Percentiles rank a stretch among this genome's conserved stretches.
phyloP scores from a whole-genome alignment of 2,329 filamentous ascomycete species.

The Ophiocordyceps camponoti-floridani region DNA sequence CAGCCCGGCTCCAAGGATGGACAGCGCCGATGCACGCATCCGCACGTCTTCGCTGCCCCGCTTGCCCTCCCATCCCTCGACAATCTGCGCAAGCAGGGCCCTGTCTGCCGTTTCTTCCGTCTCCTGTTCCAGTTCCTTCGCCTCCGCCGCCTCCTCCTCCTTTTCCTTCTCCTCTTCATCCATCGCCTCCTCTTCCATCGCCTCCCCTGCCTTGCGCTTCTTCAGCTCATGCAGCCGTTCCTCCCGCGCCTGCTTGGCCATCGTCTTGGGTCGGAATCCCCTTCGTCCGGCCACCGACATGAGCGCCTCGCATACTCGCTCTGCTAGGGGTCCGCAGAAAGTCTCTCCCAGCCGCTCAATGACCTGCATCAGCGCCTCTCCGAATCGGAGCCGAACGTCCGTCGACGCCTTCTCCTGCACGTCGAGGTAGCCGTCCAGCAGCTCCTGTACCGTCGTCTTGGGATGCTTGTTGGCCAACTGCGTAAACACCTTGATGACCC shows the following conservation, averaged over 20 bases:
- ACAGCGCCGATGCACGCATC: constrained; percentile 50
- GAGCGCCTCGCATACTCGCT: constrained; percentile 36
- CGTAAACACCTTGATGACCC: constrained; percentile 47
- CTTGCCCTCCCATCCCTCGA: constrained; percentile 50
- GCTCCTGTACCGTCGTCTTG: constrained; percentile 39
- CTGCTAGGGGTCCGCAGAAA: constrained; percentile 34
- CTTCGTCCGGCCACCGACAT: constrained; percentile 47
- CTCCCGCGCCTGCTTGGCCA: constrained; percentile 33
- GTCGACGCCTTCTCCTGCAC: constrained; percentile 35
- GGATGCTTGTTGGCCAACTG: constrained; percentile 44
- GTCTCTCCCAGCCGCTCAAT: constrained; percentile 40
- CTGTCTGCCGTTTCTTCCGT: no score
- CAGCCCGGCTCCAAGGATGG: constrained; percentile 40
- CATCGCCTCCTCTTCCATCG: constrained; percentile 25
- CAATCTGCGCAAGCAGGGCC: constrained; percentile 37
- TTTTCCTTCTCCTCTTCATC: no score
- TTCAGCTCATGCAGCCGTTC: constrained; percentile 28
- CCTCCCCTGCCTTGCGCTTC: constrained; percentile 27
- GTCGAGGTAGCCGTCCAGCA: constrained; percentile 53
- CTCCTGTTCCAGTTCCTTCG: constrained; percentile 23
- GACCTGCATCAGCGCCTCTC: constrained; percentile 47
- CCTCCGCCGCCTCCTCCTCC: constrained; percentile 28
- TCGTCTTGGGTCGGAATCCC: constrained; percentile 39
- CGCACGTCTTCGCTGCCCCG: constrained; percentile 50
- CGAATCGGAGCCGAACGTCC: constrained; percentile 49